phyloP scores from a whole-genome alignment of 352 stramenopile species.

The Blastocystis sp. region DNA sequence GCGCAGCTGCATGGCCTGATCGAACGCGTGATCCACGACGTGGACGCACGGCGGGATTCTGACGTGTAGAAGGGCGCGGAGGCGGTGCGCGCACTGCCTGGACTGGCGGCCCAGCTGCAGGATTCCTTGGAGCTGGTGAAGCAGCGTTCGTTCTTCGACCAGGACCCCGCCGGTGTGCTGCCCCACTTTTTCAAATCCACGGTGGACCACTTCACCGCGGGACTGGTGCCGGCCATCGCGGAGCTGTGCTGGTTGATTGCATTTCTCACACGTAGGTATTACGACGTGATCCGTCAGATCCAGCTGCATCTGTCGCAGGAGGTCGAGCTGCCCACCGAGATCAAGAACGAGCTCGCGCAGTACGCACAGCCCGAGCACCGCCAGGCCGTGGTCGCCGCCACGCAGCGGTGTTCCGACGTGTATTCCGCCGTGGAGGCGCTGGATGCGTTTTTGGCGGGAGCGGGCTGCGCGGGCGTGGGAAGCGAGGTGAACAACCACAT shows the following conservation, averaged over 20 bases:
- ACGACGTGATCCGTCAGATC: neutral
- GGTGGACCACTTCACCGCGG: neutral
- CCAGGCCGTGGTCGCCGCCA: neutral
- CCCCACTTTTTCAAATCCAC: neutral
- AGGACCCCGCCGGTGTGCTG: neutral
- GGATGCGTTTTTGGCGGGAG: neutral
- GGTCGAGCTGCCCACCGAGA: slow-evolving; percentile 42
- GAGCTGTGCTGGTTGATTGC: neutral
- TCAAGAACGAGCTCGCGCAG: slow-evolving; percentile 46
- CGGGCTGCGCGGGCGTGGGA: neutral
- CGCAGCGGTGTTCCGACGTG: neutral
- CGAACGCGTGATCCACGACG: neutral
- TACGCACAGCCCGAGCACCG: slow-evolving; percentile 13
- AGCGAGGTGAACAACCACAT: neutral
- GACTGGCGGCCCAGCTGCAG: neutral
- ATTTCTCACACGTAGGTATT: neutral
- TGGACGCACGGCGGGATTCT: neutral
- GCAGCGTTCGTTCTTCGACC: neutral
- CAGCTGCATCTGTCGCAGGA: neutral
- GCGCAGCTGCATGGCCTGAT: neutral
- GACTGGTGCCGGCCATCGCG: neutral
- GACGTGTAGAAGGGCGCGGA: neutral
- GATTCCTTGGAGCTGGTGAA: neutral
- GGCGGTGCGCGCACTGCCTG: neutral
- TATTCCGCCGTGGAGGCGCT: neutral